These are phyloP conservation scores for Stephanocyclus meneghinianus DNA, from an alignment of 352 stramenopile genomes.

Conservation along the genomic window DNA sequence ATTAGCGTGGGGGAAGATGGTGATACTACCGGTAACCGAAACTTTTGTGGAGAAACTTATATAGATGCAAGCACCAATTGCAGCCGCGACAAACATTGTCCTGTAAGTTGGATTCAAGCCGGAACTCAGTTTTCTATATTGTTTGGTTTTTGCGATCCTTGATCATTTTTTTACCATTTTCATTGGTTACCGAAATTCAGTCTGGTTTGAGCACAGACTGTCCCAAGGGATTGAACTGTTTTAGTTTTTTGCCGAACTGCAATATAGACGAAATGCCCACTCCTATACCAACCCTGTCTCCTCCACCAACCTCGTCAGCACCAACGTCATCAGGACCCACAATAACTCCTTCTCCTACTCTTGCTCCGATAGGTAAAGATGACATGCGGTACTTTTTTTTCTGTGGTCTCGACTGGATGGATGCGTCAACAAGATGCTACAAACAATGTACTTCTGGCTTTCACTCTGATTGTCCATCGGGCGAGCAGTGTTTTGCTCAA, in stretches of 20 bases:
- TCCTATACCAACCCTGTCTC: background rate
- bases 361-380: slow-evolving; percentile 28
- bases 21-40: slow-evolving; percentile 5
- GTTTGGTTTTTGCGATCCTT: background rate
- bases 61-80: slow-evolving; percentile 28
- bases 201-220: slow-evolving; percentile 35
- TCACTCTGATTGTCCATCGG: slow-evolving; percentile 43
- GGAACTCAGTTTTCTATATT: background rate
- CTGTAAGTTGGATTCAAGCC: slow-evolving; percentile 19
- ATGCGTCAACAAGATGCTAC: slow-evolving; percentile 45
- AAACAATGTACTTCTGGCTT: slow-evolving; percentile 34
- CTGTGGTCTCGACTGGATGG: slow-evolving; percentile 36
- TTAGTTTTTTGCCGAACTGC: slow-evolving; percentile 25
- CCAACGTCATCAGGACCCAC: background rate
- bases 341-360: slow-evolving; percentile 14
- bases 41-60: slow-evolving; percentile 35
- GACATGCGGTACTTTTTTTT: slow-evolving; percentile 50
- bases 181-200: background rate
- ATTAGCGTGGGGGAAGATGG: background rate
- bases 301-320: background rate
- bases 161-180: background rate
- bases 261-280: slow-evolving; percentile 26
- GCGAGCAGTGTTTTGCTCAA: slow-evolving; percentile 55
- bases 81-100: slow-evolving; percentile 26
- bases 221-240: slow-evolving; percentile 20